Conservation (phyloP, 2,329 filamentous ascomycete species). For the Hymenoscyphus scutula region DNA sequence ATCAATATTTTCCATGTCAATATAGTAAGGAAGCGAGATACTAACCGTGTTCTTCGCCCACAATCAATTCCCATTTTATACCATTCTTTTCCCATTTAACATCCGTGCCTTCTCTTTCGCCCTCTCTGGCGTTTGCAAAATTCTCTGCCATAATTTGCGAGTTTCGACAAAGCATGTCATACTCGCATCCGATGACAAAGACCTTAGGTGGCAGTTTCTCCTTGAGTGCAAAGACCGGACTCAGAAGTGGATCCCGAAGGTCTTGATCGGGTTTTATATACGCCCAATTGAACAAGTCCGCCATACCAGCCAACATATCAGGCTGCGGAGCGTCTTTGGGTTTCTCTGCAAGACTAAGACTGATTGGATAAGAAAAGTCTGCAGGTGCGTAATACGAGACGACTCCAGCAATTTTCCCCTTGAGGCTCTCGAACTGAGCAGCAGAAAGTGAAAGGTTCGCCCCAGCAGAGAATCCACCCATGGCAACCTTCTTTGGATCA, state of each 20-base stretch:
- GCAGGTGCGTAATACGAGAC: slow-evolving; percentile 46
- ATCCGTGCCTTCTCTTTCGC: slow-evolving; percentile 16
- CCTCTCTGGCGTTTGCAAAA: slow-evolving; percentile 20
- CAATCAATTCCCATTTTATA: slow-evolving; percentile 29
- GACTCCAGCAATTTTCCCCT: slow-evolving; percentile 36
- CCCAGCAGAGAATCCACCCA: slow-evolving; percentile 52
- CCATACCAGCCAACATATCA: slow-evolving; percentile 16
- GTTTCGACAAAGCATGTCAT: slow-evolving; percentile 30
- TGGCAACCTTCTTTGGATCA: slow-evolving; percentile 42
- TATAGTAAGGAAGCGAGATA: background rate
- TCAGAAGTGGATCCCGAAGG: slow-evolving; percentile 28
- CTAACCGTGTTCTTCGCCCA: slow-evolving; percentile 25
- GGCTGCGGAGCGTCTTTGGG: slow-evolving; percentile 17
- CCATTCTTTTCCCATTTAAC: slow-evolving; percentile 25
- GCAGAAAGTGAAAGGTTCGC: slow-evolving; percentile 47
- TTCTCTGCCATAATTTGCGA: slow-evolving; percentile 26
- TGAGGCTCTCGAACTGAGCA: slow-evolving; percentile 41
- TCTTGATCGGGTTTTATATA: slow-evolving; percentile 27
- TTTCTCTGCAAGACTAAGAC: slow-evolving; percentile 20
- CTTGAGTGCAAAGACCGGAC: slow-evolving; percentile 23
- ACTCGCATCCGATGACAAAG: slow-evolving; percentile 29
- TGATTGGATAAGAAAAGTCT: slow-evolving; percentile 37
- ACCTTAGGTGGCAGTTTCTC: slow-evolving; percentile 26
- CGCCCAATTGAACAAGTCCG: slow-evolving; percentile 22
- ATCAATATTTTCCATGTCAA: slow-evolving; percentile 11